phyloP scores from a whole-genome alignment of 305 asterid species.

The Withania somnifera region DNA sequence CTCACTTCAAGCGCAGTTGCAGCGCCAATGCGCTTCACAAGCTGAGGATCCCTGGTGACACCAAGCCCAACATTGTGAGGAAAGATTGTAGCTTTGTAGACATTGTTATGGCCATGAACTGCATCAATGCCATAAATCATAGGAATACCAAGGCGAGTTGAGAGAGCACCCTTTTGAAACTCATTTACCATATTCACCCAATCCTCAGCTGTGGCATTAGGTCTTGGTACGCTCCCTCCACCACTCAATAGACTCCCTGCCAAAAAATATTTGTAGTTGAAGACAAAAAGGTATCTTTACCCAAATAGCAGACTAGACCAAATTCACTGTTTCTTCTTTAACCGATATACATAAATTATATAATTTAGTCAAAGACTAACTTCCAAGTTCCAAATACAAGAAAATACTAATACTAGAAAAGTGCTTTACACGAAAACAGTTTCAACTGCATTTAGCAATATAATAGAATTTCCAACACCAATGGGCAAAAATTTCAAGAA shows the following conservation, averaged over 20 bases:
- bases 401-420: background rate
- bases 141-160: slow-evolving; percentile 4
- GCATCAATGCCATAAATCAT: slow-evolving; percentile 12
- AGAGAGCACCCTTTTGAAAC: slow-evolving; percentile 1
- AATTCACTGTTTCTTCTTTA: background rate
- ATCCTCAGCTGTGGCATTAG: slow-evolving; percentile 6
- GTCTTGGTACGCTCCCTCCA: slow-evolving; percentile 1
- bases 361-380: background rate
- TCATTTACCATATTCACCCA: slow-evolving; percentile 12
- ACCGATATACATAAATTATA: background rate
- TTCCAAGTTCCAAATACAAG: background rate
- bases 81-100: slow-evolving; percentile 3
- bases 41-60: slow-evolving; percentile 17
- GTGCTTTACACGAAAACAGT: background rate
- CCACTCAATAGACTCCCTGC: slow-evolving; percentile 11
- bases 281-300: background rate
- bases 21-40: slow-evolving; percentile 21
- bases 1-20: slow-evolving; percentile 31
- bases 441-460: no score
- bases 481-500: background rate
- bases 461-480: background rate
- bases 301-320: background rate
- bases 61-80: slow-evolving; percentile 12
- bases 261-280: background rate
- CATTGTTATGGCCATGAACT: slow-evolving; percentile 7